Conservation (phyloP, 371 early-diverging fungal genomes). For the Blakeslea trispora region DNA sequence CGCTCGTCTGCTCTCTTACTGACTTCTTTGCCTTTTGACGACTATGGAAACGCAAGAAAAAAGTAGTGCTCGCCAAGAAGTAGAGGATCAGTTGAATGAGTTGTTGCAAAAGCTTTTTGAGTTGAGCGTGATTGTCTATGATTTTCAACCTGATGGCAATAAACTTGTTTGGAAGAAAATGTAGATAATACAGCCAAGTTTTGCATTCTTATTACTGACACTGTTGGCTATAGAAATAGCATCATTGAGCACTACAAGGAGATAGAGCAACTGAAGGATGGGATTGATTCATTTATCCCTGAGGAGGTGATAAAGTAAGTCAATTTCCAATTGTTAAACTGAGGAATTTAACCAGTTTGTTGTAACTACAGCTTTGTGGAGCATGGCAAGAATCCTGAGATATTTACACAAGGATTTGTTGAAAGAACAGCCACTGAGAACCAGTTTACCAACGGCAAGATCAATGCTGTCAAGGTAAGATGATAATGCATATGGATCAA, state of each 20-base stretch:
- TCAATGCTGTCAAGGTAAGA: slow-evolving; percentile 65
- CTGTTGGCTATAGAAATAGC: slow-evolving; percentile 49
- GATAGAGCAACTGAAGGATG: slow-evolving; percentile 64
- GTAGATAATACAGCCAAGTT: slow-evolving; percentile 33
- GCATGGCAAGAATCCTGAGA: slow-evolving; percentile 72
- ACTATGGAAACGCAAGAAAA: not conserved
- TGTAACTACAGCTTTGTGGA: slow-evolving; percentile 55
- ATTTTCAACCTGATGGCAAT: slow-evolving; percentile 71
- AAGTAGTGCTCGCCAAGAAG: slow-evolving; percentile 32
- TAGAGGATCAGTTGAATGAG: slow-evolving; percentile 63
- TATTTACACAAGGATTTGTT: slow-evolving; percentile 73
- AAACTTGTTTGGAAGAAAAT: slow-evolving; percentile 66
- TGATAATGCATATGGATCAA: not conserved
- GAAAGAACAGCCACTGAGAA: slow-evolving; percentile 79
- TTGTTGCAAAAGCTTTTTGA: slow-evolving; percentile 64
- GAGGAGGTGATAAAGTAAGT: slow-evolving; percentile 70
- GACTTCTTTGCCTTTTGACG: not conserved
- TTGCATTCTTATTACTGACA: slow-evolving; percentile 4
- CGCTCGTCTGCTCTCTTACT: not conserved
- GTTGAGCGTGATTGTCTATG: slow-evolving; percentile 68
- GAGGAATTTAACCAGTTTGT: slow-evolving; percentile 1
- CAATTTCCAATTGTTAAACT: not conserved
- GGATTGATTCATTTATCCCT: slow-evolving; percentile 61
- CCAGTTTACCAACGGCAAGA: slow-evolving; percentile 78
- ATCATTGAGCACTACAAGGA: slow-evolving; percentile 60